Evolutionary conservation across 75 land plant species (phyloP).

Genomic region (Sequoia sempervirens): DNA sequence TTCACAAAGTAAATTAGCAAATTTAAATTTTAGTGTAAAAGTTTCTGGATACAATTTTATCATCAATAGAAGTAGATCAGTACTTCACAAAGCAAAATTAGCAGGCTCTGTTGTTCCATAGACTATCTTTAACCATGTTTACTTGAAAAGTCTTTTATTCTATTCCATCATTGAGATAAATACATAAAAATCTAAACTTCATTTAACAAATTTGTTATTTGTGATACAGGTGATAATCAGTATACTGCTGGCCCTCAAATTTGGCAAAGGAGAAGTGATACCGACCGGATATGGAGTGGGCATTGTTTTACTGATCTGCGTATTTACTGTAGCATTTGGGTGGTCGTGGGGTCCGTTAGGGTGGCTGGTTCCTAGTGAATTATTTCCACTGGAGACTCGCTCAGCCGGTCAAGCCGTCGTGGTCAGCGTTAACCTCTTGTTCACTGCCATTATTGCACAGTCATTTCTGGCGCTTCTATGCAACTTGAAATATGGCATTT

Average conservation of each 20-base stretch:
- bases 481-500: conserved; percentile 61
- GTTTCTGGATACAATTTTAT: too few species aligned
- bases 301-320: conserved; percentile 49
- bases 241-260: conserved; percentile 40
- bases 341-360: conserved; percentile 95
- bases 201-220: background rate
- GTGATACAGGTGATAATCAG: conserved; percentile 44
- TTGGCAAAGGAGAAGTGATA: conserved; percentile 41
- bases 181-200: background rate
- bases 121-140: too few species aligned
- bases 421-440: conserved; percentile 76
- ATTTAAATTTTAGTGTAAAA: too few species aligned
- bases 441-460: conserved; percentile 82
- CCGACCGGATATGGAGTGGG: conserved; percentile 36
- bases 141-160: too few species aligned
- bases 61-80: too few species aligned
- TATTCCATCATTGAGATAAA: background rate
- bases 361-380: conserved; percentile 90
- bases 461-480: conserved; percentile 69
- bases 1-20: too few species aligned
- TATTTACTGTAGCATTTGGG: conserved; percentile 69
- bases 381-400: conserved; percentile 80
- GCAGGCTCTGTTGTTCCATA: too few species aligned
- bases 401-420: conserved; percentile 86
- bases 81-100: too few species aligned